phyloP scores from a whole-genome alignment of 2,329 filamentous ascomycete genomes.

The Furcasterigmium sp. region DNA sequence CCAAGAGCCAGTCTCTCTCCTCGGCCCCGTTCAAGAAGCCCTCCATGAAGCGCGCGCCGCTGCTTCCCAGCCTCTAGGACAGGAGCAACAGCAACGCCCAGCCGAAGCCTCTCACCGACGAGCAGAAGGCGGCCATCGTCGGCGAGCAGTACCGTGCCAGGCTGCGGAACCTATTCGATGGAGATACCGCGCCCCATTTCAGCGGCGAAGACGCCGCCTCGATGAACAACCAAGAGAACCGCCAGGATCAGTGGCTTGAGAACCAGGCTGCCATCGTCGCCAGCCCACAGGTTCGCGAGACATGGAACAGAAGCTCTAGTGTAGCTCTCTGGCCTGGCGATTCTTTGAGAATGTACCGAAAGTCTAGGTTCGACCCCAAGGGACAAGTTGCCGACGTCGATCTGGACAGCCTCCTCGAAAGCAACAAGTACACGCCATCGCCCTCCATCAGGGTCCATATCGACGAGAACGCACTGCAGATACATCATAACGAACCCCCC shows the following conservation, averaged over 20 bases:
- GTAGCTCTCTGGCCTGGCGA: no score
- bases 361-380: not conserved
- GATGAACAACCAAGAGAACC: not conserved
- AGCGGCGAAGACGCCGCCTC: not conserved
- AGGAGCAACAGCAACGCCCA: not conserved
- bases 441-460: not conserved
- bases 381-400: not conserved
- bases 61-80: conserved; percentile 2
- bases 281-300: no score
- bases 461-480: not conserved
- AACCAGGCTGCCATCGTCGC: no score
- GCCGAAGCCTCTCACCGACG: not conserved
- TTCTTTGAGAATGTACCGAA: not conserved
- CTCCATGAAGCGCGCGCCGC: not conserved
- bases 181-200: no score
- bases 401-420: not conserved
- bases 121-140: not conserved
- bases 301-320: no score
- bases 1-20: not conserved
- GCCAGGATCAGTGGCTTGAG: not conserved
- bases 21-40: not conserved
- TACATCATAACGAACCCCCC: no score
- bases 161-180: not conserved
- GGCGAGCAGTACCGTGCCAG: not conserved
- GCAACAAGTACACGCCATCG: not conserved